Percentiles rank a stretch among this genome's conserved stretches.
These are phyloP conservation scores for Annulohypoxylon nitens DNA, from an alignment of 495 filamentous ascomycete species.

Conservation along the genomic window DNA sequence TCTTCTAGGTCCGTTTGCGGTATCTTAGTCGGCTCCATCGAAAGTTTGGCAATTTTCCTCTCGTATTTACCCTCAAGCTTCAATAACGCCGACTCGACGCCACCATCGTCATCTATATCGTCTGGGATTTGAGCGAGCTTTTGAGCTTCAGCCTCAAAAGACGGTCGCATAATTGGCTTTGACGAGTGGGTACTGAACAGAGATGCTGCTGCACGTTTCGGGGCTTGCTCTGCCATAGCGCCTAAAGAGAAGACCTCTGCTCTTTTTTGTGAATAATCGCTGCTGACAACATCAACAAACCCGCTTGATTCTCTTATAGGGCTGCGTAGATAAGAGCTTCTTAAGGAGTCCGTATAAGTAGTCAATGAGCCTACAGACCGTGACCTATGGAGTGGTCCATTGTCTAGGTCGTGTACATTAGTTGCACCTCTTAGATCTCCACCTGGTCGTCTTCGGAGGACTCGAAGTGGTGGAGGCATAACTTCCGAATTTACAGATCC, in stretches of 20 bases:
- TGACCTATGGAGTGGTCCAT: slow-evolving; percentile 66
- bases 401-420: slow-evolving; percentile 77
- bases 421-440: slow-evolving; percentile 86
- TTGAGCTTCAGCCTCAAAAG: slow-evolving; percentile 90
- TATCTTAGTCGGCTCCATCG: slow-evolving; percentile 53
- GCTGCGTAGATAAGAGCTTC: slow-evolving; percentile 68
- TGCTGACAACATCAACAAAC: slow-evolving; percentile 60
- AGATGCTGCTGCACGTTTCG: slow-evolving; percentile 61
- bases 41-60: slow-evolving; percentile 60
- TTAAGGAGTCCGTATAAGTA: slow-evolving; percentile 76
- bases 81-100: slow-evolving; percentile 88
- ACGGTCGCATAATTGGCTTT: slow-evolving; percentile 81
- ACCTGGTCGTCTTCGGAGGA: slow-evolving; percentile 87
- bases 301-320: slow-evolving; percentile 54
- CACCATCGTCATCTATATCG: slow-evolving; percentile 84
- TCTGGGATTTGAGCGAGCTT: slow-evolving; percentile 92
- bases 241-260: slow-evolving; percentile 69
- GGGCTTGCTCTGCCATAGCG: slow-evolving; percentile 65
- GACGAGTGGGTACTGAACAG: slow-evolving; percentile 81
- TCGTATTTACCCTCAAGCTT: slow-evolving; percentile 93
- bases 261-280: slow-evolving; percentile 56
- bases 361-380: slow-evolving; percentile 79
- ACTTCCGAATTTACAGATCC: slow-evolving; percentile 54
- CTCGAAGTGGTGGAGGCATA: slow-evolving; percentile 64
- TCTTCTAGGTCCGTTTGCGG: slow-evolving; percentile 29